Evolutionary conservation across 2,329 filamentous ascomycete genomes (phyloP).

Genomic region (Penicillium sp.): DNA sequence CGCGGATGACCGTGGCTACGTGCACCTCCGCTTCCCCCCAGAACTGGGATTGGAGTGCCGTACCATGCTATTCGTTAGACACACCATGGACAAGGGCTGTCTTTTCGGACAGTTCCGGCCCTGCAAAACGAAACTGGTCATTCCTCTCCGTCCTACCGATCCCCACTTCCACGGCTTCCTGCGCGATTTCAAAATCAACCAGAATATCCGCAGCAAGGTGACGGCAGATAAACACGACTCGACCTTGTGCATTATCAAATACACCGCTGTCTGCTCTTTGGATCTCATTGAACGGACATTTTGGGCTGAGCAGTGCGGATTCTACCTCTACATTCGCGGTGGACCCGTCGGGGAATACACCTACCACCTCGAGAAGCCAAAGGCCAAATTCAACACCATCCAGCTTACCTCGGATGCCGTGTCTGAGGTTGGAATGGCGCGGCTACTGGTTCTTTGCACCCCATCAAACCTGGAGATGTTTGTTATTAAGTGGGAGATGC

Average conservation of each 20-base stretch:
- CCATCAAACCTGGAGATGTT: slow-evolving; percentile 35
- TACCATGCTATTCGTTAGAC: slow-evolving; percentile 34
- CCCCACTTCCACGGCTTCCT: slow-evolving; percentile 38
- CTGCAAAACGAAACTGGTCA: slow-evolving; percentile 30
- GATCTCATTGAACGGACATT: slow-evolving; percentile 37
- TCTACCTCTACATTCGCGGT: slow-evolving; percentile 38
- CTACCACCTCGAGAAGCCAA: slow-evolving; percentile 25
- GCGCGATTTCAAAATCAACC: slow-evolving; percentile 37
- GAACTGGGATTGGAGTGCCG: slow-evolving; percentile 39
- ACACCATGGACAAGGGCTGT: slow-evolving; percentile 37
- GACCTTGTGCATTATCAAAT: slow-evolving; percentile 22
- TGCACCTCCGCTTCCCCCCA: slow-evolving; percentile 39
- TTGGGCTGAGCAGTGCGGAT: slow-evolving; percentile 40
- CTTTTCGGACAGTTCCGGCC: slow-evolving; percentile 39
- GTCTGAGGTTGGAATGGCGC: slow-evolving; percentile 26
- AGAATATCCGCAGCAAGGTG: slow-evolving; percentile 21
- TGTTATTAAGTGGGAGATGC: slow-evolving; percentile 36
- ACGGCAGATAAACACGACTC: background rate
- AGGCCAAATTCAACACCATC: slow-evolving; percentile 27
- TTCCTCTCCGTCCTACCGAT: slow-evolving; percentile 38
- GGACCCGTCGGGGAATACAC: slow-evolving; percentile 37
- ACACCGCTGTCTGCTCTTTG: slow-evolving; percentile 39
- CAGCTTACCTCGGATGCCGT: slow-evolving; percentile 21
- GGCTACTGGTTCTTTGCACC: slow-evolving; percentile 34
- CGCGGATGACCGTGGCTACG: slow-evolving; percentile 33